Evolutionary conservation across 2,329 filamentous ascomycete genomes (phyloP), one percentile per base, ranked within the genome.

Genomic region (Hymenoscyphus fructigenus): DNA sequence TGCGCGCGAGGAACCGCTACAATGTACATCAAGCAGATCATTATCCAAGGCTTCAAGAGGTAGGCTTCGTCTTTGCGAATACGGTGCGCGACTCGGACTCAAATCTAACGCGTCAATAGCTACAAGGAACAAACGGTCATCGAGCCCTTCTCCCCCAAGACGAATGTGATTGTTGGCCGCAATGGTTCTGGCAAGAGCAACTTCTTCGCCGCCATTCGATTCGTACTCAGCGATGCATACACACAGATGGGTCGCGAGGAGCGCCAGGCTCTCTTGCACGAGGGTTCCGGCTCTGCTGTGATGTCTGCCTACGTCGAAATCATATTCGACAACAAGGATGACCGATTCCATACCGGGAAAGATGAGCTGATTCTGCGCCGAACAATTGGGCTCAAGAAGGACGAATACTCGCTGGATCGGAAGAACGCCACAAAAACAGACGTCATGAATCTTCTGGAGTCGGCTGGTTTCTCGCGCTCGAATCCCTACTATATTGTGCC

Each of bases 11-110:
- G 10, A 57, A 44, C 58, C 68, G 69, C 72, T 62, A 84, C 77
- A 73, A 97, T 97, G 93, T 95, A 96, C 83, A 97, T 99, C 85
- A 99, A 99, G 80, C 95, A 99, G 83, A 97, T 98, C 79, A 98
- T 97, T 79, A 98, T 99, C 77, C 95, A 99, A 79, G 95, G 95
- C 88, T 99, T 99, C 82, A 99, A 99, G 82, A 97, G 93, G 93
- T 96, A 36, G 17, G 36, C 10, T 38, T 28, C 57, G 20, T 53
- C 47, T 5, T 15, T 12, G 47, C 20, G 79, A 71, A 79, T 75
- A 6, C 57, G 20, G 12, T 28, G 1, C 12, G 9, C 53, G 20
- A 36, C 1, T 9, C 12, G 20, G 14, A n/a, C 56, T 34, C 17
- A 57, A 50, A 36, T n/a, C 69, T 72, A 65, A 69, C 44, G 53